Evolutionary conservation across 2,329 filamentous ascomycete genomes (phyloP), one percentile per base, ranked within the genome.

Genomic region (Amylocarpus encephaloides): DNA sequence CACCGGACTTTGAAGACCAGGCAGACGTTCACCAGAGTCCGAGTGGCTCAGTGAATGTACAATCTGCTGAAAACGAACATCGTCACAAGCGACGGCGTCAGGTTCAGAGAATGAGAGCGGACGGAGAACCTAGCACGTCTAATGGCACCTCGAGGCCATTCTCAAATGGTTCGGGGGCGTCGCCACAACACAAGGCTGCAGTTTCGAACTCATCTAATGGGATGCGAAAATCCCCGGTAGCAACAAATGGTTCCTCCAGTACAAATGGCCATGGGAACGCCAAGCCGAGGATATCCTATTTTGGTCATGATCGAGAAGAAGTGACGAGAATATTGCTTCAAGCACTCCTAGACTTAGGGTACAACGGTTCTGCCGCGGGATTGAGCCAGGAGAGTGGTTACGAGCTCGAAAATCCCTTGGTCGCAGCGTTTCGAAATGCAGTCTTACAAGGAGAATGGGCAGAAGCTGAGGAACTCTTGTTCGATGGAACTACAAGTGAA

Each of bases 251-350:
- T 33, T 75, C 78, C 35, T 68, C 74, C 13, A 58, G 46, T 50
- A 61, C 55, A 53, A 66, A 65, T 49, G 62, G 62, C 1, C 59
- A 63, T 43, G 55, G 52, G 6, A 43, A 22, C 22, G 46, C 33
- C 46, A 62, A 64, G 50, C 43, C 49, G 15, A 50, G 43, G 36
- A 49, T 57, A 40, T 69, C 67, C 26, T 97, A 94, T 67, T 85
- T 83, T 64, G 91, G 90, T 15, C 92, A 97, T 65, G 82, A 93
- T 65, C 82, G 89, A 65, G 90, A 95, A 73, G 92, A 98, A 71
- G 85, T 97, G 40, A 95, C 92, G 5, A 78, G 93, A 48, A 86
- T 97, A 56, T 70, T 98, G 61, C 93, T 98, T 62, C 93, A 98
- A 69, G 87, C 90, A 33, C 71, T 98, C 57, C 80, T 83, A 19